Conservation (phyloP, 2,329 filamentous ascomycete species). For the Apiospora arundinis region DNA sequence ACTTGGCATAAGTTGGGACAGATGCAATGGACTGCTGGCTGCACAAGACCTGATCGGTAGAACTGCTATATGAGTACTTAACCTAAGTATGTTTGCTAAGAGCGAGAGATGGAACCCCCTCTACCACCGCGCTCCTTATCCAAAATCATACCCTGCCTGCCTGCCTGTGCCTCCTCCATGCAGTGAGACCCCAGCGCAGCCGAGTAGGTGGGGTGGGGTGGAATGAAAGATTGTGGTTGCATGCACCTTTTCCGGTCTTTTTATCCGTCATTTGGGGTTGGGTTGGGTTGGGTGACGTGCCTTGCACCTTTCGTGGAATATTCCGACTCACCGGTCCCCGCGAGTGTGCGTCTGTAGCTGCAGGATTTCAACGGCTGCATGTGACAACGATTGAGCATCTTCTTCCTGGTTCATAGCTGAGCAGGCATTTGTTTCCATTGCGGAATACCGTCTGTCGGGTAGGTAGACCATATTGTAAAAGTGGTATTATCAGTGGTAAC, state of each 20-base stretch:
- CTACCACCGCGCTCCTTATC: not conserved
- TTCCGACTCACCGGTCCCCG: slow-evolving; percentile 2
- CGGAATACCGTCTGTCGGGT: not conserved
- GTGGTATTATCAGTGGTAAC: no score
- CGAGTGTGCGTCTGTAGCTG: not conserved
- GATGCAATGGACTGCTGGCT: not conserved
- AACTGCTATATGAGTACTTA: not conserved
- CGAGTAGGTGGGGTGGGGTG: not conserved
- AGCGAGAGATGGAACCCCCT: not conserved
- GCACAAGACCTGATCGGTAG: slow-evolving; percentile 1
- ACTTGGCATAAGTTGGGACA: not conserved
- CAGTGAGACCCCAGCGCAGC: slow-evolving; percentile 1
- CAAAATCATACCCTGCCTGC: not conserved
- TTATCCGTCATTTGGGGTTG: not conserved
- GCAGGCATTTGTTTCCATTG: not conserved
- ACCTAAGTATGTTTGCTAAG: not conserved
- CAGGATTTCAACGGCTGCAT: not conserved
- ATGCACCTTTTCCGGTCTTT: slow-evolving; percentile 4
- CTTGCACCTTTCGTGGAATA: not conserved
- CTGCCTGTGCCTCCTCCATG: not conserved
- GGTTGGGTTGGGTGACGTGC: not conserved
- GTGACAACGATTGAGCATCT: not conserved
- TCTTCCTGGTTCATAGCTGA: not conserved
- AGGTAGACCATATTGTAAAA: no score
- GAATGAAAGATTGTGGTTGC: not conserved